Evolutionary conservation across 352 stramenopile genomes (phyloP).

Genomic region (Globisporangium cederbergense): DNA sequence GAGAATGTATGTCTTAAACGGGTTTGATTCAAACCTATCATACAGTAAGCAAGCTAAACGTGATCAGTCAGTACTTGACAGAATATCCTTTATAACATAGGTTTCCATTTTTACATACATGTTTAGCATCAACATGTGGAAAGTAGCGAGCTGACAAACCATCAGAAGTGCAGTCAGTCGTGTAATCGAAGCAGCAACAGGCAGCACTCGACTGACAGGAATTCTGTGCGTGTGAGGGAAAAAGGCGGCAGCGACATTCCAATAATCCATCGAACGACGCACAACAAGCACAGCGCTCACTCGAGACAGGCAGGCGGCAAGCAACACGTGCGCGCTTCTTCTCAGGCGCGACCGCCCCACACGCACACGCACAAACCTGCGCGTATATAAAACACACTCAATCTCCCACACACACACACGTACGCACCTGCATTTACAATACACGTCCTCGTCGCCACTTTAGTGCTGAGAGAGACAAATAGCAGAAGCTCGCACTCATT

Average conservation of each 20-base stretch:
- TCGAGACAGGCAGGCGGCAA: background rate
- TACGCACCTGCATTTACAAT: no score
- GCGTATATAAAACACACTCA: background rate
- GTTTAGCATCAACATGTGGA: background rate
- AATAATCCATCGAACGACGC: constrained; percentile 1
- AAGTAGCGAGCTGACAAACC: background rate
- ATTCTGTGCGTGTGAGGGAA: background rate
- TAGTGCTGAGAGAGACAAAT: background rate
- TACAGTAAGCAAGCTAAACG: no score
- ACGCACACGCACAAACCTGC: background rate
- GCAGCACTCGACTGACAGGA: background rate
- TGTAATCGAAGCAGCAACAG: background rate
- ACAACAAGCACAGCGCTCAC: background rate
- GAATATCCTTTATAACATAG: background rate
- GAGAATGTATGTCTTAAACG: no score
- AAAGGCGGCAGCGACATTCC: background rate
- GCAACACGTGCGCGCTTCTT: background rate
- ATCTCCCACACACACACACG: background rate
- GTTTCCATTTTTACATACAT: background rate
- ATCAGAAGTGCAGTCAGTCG: background rate
- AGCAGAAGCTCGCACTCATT: background rate
- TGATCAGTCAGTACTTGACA: no score
- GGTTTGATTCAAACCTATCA: no score
- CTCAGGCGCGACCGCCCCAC: background rate
- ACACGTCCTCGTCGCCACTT: background rate